Percentiles rank a stretch among this genome's conserved stretches.
These are phyloP conservation scores for Rugonectria rugulosa DNA, from an alignment of 2,329 filamentous ascomycete species.

Conservation along the genomic window DNA sequence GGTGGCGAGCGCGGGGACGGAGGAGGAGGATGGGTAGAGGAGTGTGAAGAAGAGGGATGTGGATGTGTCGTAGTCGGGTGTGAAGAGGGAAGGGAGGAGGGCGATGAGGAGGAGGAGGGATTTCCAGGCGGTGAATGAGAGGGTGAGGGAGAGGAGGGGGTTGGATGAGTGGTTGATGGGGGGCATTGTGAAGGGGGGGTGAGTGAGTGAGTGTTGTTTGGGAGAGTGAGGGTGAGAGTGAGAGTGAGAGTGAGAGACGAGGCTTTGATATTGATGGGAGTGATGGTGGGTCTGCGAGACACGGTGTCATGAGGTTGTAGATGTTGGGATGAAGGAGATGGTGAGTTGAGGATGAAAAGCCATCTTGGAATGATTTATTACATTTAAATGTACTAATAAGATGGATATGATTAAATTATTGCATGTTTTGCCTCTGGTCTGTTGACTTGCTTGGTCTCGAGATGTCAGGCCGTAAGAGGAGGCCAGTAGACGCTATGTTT, in stretches of 20 bases:
- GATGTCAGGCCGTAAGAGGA: no score
- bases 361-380: not conserved
- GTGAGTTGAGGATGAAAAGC: not conserved
- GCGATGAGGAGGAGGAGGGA: slow-evolving; percentile 68
- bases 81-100: slow-evolving; percentile 53
- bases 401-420: no score
- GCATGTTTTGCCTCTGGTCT: no score
- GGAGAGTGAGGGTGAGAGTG: slow-evolving; percentile 25
- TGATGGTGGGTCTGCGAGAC: slow-evolving; percentile 8
- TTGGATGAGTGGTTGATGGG: slow-evolving; percentile 22
- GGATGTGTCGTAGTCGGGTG: slow-evolving; percentile 81
- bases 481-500: no score
- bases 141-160: slow-evolving; percentile 37
- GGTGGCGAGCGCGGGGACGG: slow-evolving; percentile 56
- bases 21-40: slow-evolving; percentile 43
- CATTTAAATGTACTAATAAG: no score
- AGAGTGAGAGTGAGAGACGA: no score
- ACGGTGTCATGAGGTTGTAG: not conserved
- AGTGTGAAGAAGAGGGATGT: slow-evolving; percentile 57
- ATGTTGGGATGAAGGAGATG: not conserved
- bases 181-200: slow-evolving; percentile 22
- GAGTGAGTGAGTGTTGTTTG: not conserved
- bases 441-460: no score
- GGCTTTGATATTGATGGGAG: no score
- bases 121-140: slow-evolving; percentile 72